Evolutionary conservation across 768 basidiomycete species (phyloP).

Genomic region (Chalciporus pseudorubinellus): DNA sequence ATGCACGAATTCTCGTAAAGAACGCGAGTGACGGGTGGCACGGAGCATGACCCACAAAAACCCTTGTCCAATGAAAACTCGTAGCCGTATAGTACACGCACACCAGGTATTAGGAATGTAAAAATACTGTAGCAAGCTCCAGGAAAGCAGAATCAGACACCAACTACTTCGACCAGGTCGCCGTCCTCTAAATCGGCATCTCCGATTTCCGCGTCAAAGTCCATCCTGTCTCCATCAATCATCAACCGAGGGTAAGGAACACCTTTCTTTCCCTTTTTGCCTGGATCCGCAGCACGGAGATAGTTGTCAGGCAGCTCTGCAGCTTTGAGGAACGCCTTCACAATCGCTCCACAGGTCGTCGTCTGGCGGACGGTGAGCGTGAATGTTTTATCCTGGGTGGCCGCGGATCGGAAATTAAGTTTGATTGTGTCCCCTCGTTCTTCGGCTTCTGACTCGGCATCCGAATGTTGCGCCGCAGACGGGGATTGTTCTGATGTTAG

Average conservation of each 20-base stretch:
- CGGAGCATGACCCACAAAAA: conserved; percentile 1
- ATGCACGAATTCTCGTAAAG: conserved; percentile 82
- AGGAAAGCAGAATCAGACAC: conserved; percentile 36
- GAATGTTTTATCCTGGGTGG: conserved; percentile 49
- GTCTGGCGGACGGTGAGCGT: conserved; percentile 68
- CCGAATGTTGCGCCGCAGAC: conserved; percentile 25
- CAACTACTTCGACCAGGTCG: conserved; percentile 74
- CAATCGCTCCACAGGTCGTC: conserved; percentile 73
- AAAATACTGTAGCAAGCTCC: conserved; percentile 4
- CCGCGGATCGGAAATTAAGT: conserved; percentile 58
- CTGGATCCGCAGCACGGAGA: conserved; percentile 33
- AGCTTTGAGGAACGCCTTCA: conserved; percentile 71
- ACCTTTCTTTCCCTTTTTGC: conserved; percentile 32
- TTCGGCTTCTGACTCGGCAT: conserved; percentile 36
- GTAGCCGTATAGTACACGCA: conserved; percentile 2
- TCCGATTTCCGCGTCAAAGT: conserved; percentile 56
- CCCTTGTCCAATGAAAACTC: not conserved
- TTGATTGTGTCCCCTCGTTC: conserved; percentile 57
- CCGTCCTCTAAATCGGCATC: conserved; percentile 76
- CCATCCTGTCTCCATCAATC: conserved; percentile 73
- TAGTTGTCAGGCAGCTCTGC: conserved; percentile 60
- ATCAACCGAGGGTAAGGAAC: conserved; percentile 37
- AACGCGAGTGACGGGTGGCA: conserved; percentile 62
- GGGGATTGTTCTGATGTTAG: conserved; percentile 9
- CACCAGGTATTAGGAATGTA: conserved; percentile 6